phyloP scores from a whole-genome alignment of 2,329 filamentous ascomycete species.

The Pseudocercospora cruenta region DNA sequence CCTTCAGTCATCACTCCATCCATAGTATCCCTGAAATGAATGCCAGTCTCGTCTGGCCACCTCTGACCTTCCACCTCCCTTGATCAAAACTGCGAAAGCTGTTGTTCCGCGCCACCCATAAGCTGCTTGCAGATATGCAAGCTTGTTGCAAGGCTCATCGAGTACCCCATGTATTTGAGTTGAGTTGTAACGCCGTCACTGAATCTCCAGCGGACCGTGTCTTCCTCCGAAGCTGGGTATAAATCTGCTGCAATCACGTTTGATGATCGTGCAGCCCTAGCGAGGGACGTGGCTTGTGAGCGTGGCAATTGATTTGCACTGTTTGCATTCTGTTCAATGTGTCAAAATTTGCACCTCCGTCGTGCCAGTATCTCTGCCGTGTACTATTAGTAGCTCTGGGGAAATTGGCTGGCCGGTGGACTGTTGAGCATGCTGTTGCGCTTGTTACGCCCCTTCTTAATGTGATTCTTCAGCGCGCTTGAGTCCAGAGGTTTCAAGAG shows the following conservation, averaged over 20 bases:
- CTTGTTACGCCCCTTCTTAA: constrained; percentile 96
- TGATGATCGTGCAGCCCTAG: not conserved
- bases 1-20: not conserved
- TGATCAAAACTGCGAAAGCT: not conserved
- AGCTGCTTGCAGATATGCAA: not conserved
- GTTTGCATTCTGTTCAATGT: constrained; percentile 1
- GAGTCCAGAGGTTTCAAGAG: constrained; percentile 95
- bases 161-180: not conserved
- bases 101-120: not conserved
- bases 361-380: constrained; percentile 1
- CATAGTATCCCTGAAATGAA: not conserved
- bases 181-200: not conserved
- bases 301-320: not conserved
- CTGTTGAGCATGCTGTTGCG: constrained; percentile 94
- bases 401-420: constrained; percentile 63
- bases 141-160: not conserved
- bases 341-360: not conserved
- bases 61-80: not conserved
- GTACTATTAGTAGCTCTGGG: constrained; percentile 53
- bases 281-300: not conserved
- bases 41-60: not conserved
- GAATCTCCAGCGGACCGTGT: not conserved
- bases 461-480: constrained; percentile 94
- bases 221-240: not conserved
- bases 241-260: not conserved